Percentiles rank a stretch among this genome's conserved stretches.
phyloP scores from a whole-genome alignment of 192 early-diverging fungal genomes.

The Coemansia sp. region DNA sequence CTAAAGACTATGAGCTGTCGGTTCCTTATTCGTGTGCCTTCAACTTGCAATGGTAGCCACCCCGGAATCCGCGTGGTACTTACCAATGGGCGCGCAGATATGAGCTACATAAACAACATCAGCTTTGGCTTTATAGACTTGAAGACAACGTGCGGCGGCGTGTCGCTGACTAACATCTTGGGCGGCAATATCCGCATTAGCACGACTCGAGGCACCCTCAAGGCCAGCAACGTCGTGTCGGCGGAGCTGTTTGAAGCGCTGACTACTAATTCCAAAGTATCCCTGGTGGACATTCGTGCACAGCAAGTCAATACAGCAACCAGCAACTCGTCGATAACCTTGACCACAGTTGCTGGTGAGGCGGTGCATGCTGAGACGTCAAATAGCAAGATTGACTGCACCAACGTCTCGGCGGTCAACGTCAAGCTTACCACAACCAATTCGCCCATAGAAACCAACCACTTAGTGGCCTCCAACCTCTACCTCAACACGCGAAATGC shows the following conservation, averaged over 20 bases:
- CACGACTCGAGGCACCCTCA: slow-evolving; percentile 11
- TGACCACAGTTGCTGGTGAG: not conserved
- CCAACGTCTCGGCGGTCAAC: not conserved
- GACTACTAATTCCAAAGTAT: slow-evolving; percentile 19
- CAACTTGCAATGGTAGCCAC: slow-evolving; percentile 1
- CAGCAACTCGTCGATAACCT: slow-evolving; percentile 7
- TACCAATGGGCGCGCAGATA: slow-evolving; percentile 16
- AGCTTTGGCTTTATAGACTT: slow-evolving; percentile 15
- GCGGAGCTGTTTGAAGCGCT: not conserved
- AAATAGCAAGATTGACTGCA: slow-evolving; percentile 14
- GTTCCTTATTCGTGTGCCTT: slow-evolving; percentile 21
- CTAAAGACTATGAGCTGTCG: slow-evolving; percentile 16
- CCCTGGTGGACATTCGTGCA: slow-evolving; percentile 2
- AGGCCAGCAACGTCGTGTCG: not conserved
- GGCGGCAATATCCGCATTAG: not conserved
- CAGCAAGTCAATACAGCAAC: slow-evolving; percentile 1
- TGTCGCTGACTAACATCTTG: slow-evolving; percentile 6
- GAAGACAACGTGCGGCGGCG: slow-evolving; percentile 7
- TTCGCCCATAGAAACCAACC: slow-evolving; percentile 6
- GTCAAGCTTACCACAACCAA: slow-evolving; percentile 18
- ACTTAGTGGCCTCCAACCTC: not conserved
- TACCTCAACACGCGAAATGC: slow-evolving; percentile 18
- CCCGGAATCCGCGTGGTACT: slow-evolving; percentile 24
- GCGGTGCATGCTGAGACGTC: slow-evolving; percentile 4
- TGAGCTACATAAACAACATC: slow-evolving; percentile 18